Percentiles rank a stretch among this genome's conserved stretches.
These are phyloP conservation scores for Xylariaceae sp. DNA, from an alignment of 2,329 filamentous ascomycete genomes.

Conservation along the genomic window DNA sequence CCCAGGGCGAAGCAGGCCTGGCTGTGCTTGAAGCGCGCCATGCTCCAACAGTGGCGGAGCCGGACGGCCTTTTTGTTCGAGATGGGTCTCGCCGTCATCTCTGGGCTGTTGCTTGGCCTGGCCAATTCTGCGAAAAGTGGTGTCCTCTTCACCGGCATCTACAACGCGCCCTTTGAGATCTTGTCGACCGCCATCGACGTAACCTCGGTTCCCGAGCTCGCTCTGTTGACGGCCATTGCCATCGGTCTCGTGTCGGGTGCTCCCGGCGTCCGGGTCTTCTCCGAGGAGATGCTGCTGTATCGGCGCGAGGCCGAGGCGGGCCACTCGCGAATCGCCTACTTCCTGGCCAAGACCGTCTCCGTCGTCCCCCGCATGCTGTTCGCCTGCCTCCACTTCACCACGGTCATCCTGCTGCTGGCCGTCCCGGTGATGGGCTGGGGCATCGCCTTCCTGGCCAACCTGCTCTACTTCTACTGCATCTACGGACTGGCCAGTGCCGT, in stretches of 20 bases:
- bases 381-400: slow-evolving; percentile 47
- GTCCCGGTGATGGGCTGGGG: slow-evolving; percentile 43
- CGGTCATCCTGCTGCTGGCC: slow-evolving; percentile 39
- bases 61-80: slow-evolving; percentile 46
- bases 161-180: slow-evolving; percentile 40
- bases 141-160: slow-evolving; percentile 45
- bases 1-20: slow-evolving; percentile 40
- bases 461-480: slow-evolving; percentile 51
- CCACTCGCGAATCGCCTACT: slow-evolving; percentile 49
- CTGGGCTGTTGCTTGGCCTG: slow-evolving; percentile 47
- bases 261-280: slow-evolving; percentile 49
- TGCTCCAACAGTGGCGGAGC: slow-evolving; percentile 50
- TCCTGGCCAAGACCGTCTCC: slow-evolving; percentile 45
- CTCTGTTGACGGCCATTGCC: slow-evolving; percentile 44
- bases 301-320: slow-evolving; percentile 48
- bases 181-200: slow-evolving; percentile 46
- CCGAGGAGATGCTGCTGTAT: slow-evolving; percentile 47
- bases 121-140: slow-evolving; percentile 42
- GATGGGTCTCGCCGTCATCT: slow-evolving; percentile 42
- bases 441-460: slow-evolving; percentile 40
- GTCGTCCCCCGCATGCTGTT: slow-evolving; percentile 44
- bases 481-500: slow-evolving; percentile 47
- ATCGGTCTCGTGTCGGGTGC: slow-evolving; percentile 48
- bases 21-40: slow-evolving; percentile 44
- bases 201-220: slow-evolving; percentile 41